Conservation (phyloP, 345 rosid genomes). For the Lepidium sativum region DNA sequence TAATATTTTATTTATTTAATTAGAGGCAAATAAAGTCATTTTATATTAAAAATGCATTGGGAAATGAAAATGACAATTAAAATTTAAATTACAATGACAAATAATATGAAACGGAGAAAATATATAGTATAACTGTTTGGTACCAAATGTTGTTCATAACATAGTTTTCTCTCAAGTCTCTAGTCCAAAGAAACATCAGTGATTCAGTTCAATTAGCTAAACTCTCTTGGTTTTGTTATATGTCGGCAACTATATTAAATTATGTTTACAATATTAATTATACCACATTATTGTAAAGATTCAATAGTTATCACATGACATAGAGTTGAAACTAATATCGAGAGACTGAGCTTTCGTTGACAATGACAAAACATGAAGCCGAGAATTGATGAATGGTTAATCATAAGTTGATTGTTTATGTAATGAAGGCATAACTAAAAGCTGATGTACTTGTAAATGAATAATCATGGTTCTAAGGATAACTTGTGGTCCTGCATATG, state of each 20-base stretch:
- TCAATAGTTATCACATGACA: not conserved
- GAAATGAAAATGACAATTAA: too few species aligned
- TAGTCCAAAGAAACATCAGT: not conserved
- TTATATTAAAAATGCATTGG: too few species aligned
- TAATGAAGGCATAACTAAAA: not conserved
- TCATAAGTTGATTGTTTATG: constrained; percentile 16
- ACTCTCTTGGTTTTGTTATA: not conserved
- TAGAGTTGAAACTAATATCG: not conserved
- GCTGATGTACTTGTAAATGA: not conserved
- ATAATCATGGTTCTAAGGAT: not conserved
- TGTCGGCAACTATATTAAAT: too few species aligned
- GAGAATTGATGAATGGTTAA: not conserved
- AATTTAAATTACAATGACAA: too few species aligned
- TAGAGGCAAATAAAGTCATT: too few species aligned
- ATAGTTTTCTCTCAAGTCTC: too few species aligned
- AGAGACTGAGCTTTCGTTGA: not conserved
- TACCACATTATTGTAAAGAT: too few species aligned
- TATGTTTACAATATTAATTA: too few species aligned
- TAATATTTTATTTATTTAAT: too few species aligned
- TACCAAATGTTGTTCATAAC: not conserved
- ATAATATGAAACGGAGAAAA: too few species aligned
- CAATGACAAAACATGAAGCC: constrained; percentile 1
- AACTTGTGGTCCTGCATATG: constrained; percentile 23
- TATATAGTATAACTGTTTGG: not conserved
- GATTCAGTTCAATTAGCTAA: not conserved